Conservation (phyloP, 1,284 basidiomycete genomes). For the Psilocybe mexicana region DNA sequence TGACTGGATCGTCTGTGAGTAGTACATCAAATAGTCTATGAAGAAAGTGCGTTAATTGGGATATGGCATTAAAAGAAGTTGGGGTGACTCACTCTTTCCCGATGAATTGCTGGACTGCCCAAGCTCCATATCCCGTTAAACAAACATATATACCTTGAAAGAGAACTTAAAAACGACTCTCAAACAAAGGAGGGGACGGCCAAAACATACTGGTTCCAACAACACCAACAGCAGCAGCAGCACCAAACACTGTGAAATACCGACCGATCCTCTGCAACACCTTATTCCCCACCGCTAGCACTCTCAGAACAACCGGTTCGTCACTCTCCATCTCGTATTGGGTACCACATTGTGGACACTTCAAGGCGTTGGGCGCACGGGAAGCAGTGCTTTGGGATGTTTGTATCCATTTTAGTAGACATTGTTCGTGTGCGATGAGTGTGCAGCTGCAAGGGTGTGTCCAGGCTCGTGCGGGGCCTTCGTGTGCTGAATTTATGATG, state of each 20-base stretch:
- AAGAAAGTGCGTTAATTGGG: neutral
- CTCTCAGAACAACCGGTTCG: slow-evolving; percentile 49
- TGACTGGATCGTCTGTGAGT: slow-evolving; percentile 60
- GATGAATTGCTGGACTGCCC: slow-evolving; percentile 67
- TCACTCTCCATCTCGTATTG: slow-evolving; percentile 67
- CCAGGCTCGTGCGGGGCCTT: slow-evolving; percentile 55
- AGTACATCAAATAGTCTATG: slow-evolving; percentile 59
- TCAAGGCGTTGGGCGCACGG: slow-evolving; percentile 61
- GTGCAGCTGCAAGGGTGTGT: slow-evolving; percentile 80
- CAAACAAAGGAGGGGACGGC: neutral
- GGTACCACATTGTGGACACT: slow-evolving; percentile 77
- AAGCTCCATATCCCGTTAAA: slow-evolving; percentile 68
- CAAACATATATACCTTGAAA: slow-evolving; percentile 59
- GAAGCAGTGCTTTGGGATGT: slow-evolving; percentile 57
- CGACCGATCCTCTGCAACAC: slow-evolving; percentile 50
- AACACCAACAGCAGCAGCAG: slow-evolving; percentile 44
- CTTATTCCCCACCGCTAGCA: slow-evolving; percentile 51
- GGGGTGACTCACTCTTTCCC: slow-evolving; percentile 57
- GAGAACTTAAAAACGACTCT: neutral
- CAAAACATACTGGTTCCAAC: slow-evolving; percentile 39
- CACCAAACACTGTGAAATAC: slow-evolving; percentile 46
- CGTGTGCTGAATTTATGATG: slow-evolving; percentile 4
- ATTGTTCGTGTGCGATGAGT: slow-evolving; percentile 75
- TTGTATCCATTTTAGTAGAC: slow-evolving; percentile 76
- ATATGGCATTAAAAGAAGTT: neutral